These are phyloP conservation scores for Lecanosticta acicola DNA, from an alignment of 2,329 filamentous ascomycete species.

Conservation along the genomic window DNA sequence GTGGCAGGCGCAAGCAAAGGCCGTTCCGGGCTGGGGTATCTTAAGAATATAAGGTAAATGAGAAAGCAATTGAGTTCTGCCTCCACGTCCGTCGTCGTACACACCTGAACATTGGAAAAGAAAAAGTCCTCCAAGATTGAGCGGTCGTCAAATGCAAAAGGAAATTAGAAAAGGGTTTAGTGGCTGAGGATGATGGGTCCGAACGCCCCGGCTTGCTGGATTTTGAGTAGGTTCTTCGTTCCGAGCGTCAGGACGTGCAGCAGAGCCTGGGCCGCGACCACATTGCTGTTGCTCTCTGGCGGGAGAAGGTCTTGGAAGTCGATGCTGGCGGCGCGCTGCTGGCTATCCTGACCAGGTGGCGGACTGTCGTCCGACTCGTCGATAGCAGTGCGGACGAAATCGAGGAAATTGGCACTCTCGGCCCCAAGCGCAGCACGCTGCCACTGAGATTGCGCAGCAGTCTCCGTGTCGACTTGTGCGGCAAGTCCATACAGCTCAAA, in stretches of 20 bases:
- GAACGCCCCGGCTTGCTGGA: constrained; percentile 50
- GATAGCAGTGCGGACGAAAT: constrained; percentile 51
- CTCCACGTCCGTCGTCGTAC: too few species aligned
- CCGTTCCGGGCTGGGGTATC: too few species aligned
- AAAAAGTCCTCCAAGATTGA: too few species aligned
- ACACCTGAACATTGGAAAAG: too few species aligned
- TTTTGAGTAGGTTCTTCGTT: constrained; percentile 38
- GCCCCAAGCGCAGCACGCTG: constrained; percentile 49
- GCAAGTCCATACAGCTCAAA: constrained; percentile 45
- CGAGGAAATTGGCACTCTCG: constrained; percentile 59
- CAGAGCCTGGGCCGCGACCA: constrained; percentile 68
- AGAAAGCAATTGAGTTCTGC: too few species aligned
- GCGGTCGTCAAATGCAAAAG: too few species aligned
- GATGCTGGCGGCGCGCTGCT: constrained; percentile 38
- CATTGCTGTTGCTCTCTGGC: constrained; percentile 47
- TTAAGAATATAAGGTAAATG: too few species aligned
- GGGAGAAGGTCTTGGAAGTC: constrained; percentile 65
- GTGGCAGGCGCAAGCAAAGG: too few species aligned
- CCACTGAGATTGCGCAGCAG: constrained; percentile 44
- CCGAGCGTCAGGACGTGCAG: constrained; percentile 67
- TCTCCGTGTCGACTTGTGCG: constrained; percentile 46
- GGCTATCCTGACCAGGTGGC: constrained; percentile 29
- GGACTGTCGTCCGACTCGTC: constrained; percentile 25
- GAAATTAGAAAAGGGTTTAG: too few species aligned
- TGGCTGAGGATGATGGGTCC: constrained; percentile 31